phyloP scores from a whole-genome alignment of 2,329 filamentous ascomycete species.

The Elsinoe perseae region DNA sequence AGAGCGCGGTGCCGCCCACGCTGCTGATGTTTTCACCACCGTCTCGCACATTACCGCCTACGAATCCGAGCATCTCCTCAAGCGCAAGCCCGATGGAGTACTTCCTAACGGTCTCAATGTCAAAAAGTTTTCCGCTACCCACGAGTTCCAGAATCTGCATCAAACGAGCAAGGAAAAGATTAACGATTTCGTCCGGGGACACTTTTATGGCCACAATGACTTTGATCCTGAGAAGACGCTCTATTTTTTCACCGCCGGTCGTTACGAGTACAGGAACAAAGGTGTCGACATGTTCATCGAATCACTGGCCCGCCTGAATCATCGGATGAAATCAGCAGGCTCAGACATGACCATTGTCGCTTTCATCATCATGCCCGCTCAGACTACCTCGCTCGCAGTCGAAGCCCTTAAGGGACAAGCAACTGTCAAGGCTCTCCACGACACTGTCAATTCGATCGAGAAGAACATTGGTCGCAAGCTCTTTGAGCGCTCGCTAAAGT shows the following conservation, averaged over 20 bases:
- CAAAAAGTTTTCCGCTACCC: constrained; percentile 95
- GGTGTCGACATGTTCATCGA: constrained; percentile 99
- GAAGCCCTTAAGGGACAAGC: constrained; percentile 95
- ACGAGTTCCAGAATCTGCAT: constrained; percentile 98
- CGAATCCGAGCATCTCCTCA: constrained; percentile 93
- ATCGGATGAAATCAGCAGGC: constrained; percentile 73
- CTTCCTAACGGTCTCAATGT: constrained; percentile 95
- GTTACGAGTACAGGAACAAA: constrained; percentile 97
- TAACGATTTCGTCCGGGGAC: constrained; percentile 92
- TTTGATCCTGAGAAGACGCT: constrained; percentile 95
- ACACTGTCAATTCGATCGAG: constrained; percentile 89
- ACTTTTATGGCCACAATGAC: constrained; percentile 97
- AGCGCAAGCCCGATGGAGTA: constrained; percentile 95
- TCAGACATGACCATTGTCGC: constrained; percentile 93
- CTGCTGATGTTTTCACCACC: constrained; percentile 94
- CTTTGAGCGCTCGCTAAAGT: constrained; percentile 87
- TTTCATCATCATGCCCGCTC: constrained; percentile 97
- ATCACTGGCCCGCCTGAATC: constrained; percentile 86
- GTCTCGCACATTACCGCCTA: constrained; percentile 98
- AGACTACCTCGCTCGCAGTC: constrained; percentile 89
- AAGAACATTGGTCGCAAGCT: constrained; percentile 85
- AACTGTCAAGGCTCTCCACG: constrained; percentile 89
- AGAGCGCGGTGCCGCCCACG: constrained; percentile 84
- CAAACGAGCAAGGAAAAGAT: constrained; percentile 97
- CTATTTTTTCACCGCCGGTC: constrained; percentile 93